Evolutionary conservation across 352 stramenopile genomes (phyloP).

Genomic region (Phytophthora hybrid): DNA sequence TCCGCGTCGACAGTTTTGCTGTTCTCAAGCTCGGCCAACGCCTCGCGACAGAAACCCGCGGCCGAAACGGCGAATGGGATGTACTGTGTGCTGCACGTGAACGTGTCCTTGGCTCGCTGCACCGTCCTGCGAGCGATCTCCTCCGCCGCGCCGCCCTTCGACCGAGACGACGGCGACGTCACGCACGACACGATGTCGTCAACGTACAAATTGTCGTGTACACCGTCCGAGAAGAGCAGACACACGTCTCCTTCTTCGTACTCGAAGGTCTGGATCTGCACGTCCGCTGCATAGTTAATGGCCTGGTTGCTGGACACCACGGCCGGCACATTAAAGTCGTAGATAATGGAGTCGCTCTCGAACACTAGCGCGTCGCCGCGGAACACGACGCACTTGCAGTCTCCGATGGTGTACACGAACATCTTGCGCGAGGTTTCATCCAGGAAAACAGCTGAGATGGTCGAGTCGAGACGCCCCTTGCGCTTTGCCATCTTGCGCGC

Average conservation of each 20-base stretch:
- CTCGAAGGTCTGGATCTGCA: slow-evolving; percentile 75
- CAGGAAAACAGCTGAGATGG: slow-evolving; percentile 84
- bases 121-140: slow-evolving; percentile 82
- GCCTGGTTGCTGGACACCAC: slow-evolving; percentile 88
- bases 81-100: slow-evolving; percentile 67
- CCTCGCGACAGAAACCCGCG: slow-evolving; percentile 81
- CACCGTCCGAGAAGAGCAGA: slow-evolving; percentile 87
- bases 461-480: slow-evolving; percentile 87
- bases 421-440: slow-evolving; percentile 75
- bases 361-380: slow-evolving; percentile 73
- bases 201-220: slow-evolving; percentile 90
- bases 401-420: slow-evolving; percentile 88
- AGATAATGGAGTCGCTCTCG: slow-evolving; percentile 91
- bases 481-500: slow-evolving; percentile 76
- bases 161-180: slow-evolving; percentile 22
- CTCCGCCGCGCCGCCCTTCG: slow-evolving; percentile 59
- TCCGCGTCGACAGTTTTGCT: slow-evolving; percentile 68
- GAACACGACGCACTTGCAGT: slow-evolving; percentile 90
- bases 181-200: slow-evolving; percentile 83
- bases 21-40: slow-evolving; percentile 78
- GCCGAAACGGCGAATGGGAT: slow-evolving; percentile 89
- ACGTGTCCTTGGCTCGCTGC: slow-evolving; percentile 73
- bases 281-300: slow-evolving; percentile 83
- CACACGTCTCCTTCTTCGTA: slow-evolving; percentile 85
- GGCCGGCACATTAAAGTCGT: slow-evolving; percentile 91